Evolutionary conservation across 2,329 filamentous ascomycete genomes (phyloP).

Genomic region (Bipolaris bicolor): DNA sequence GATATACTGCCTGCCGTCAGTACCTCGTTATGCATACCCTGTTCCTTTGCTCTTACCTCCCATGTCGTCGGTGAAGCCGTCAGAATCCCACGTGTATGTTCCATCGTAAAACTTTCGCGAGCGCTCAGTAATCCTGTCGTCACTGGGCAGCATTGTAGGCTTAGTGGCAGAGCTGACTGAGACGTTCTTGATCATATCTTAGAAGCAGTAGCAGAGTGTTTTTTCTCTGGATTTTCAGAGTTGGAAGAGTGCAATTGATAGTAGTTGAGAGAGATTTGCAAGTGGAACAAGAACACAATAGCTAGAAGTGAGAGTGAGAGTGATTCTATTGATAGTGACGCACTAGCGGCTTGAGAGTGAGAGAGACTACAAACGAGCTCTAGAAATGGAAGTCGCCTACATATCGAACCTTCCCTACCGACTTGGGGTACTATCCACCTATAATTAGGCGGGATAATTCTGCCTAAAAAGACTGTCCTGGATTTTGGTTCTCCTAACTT

Average conservation of each 20-base stretch:
- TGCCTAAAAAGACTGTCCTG: not conserved
- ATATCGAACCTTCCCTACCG: too few species aligned
- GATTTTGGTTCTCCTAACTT: not conserved
- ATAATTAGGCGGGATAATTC: not conserved
- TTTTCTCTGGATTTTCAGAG: not conserved
- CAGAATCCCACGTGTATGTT: conserved; percentile 29
- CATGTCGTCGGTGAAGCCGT: conserved; percentile 37
- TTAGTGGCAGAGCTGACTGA: not conserved
- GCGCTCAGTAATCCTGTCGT: conserved; percentile 23
- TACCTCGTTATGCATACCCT: not conserved
- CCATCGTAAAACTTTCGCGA: conserved; percentile 42
- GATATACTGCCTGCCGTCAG: conserved; percentile 17
- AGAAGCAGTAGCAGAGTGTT: not conserved
- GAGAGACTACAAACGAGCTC: not conserved
- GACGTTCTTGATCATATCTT: too few species aligned
- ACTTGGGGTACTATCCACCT: too few species aligned
- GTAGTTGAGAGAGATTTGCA: not conserved
- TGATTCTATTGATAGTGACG: not conserved
- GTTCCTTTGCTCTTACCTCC: conserved; percentile 22
- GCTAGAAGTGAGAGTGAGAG: not conserved
- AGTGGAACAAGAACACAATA: not conserved
- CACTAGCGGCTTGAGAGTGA: not conserved
- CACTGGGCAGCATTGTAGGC: not conserved
- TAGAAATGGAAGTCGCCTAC: not conserved
- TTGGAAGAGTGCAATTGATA: not conserved